Evolutionary conservation across 164 flowering plant species (phyloP), one percentile per base, ranked within the genome.

Genomic region (Vitis vinifera): DNA sequence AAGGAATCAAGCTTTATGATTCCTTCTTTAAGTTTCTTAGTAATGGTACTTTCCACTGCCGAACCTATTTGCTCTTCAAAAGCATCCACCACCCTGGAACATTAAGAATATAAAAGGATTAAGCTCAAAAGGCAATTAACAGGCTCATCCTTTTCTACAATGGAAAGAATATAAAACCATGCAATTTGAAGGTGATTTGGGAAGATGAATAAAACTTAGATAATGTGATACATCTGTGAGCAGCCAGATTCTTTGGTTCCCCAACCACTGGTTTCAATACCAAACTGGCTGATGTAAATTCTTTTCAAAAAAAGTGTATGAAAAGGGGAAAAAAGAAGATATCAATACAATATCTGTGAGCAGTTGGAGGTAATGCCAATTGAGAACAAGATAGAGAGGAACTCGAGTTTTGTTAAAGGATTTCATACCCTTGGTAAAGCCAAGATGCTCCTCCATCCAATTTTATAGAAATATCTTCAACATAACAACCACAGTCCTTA

Each of bases 371-470:
- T 6, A 66, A n/a, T 37, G 14, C 51, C 44, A 13, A 44, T n/a
- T 4, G 10, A 60, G 15, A 9, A 23, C 8, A 27, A 13, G 30
- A 68, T 23, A 27, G 12, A 5, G 51, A 51, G 14, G 55, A 56
- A 3, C 47, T 44, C 2, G 0, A 3, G 50, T 37, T 65, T 19
- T 4, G 27, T 16, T 11, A 58, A 27, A 63, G 56, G 16, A 65
- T 23, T 9, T 17, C 76, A 55, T 86, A 95, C 99, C 94, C 96
- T 86, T 92, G 97, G 83, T 95, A 95, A 65, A 95, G 81, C 99
- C 99, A 95, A 37, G 99, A 92, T 19, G 97, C 94, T 73, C 99
- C 99, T 61, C 99, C 99, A 75, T 90, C 87, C 79, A 95, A 78
- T 11, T 80, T 72, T 56, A 95, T 95, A 47, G 82, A 73, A 30